Evolutionary conservation across 345 rosid genomes (phyloP).

Genomic region (Populus simonii): DNA sequence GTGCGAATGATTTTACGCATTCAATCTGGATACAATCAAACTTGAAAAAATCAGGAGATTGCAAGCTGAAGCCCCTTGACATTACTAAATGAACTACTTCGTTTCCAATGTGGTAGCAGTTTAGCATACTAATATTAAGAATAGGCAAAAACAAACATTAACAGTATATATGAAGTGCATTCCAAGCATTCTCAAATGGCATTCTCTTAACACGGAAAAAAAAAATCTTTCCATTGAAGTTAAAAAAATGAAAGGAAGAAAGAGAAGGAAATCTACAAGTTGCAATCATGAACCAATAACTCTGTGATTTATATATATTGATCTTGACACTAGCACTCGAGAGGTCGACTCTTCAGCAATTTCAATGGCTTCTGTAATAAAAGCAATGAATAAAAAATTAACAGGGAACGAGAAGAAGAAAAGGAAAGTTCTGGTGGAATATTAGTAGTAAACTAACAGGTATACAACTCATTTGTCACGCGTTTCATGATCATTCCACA

Average conservation of each 20-base stretch:
- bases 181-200: not conserved
- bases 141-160: not conserved
- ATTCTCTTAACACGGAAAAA: not conserved
- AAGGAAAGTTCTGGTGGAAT: not conserved
- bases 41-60: not conserved
- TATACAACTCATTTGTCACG: slow-evolving; percentile 19
- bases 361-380: not conserved
- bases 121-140: not conserved
- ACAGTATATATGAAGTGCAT: not conserved
- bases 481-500: slow-evolving; percentile 34
- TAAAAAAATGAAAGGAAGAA: not conserved
- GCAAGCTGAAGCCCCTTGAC: not conserved
- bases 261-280: slow-evolving; percentile 13
- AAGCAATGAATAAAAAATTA: not conserved
- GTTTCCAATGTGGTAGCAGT: not conserved
- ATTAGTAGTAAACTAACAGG: slow-evolving; percentile 2
- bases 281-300: slow-evolving; percentile 10
- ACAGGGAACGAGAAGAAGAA: not conserved
- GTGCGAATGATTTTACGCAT: not conserved
- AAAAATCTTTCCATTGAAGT: not conserved
- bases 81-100: not conserved
- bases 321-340: not conserved
- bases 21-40: not conserved
- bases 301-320: slow-evolving; percentile 11
- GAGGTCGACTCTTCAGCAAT: not conserved